Conservation (phyloP, 169 alveolate species). For the Cryptosporidium ubiquitum region DNA sequence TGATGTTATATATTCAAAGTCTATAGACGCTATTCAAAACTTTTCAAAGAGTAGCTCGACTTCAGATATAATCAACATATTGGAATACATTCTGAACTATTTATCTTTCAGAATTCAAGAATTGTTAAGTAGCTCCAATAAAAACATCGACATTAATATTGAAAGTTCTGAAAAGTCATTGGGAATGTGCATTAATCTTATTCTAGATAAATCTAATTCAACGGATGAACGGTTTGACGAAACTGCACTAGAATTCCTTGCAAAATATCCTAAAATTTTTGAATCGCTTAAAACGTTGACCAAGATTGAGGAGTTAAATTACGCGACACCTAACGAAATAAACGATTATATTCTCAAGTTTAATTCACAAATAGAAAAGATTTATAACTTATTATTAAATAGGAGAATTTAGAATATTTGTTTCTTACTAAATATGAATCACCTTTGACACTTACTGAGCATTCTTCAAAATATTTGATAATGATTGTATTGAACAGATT, state of each 20-base stretch:
- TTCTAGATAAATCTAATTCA: conserved; percentile 3
- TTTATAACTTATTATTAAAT: conserved; percentile 1
- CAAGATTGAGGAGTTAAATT: background rate
- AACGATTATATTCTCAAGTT: background rate
- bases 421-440: background rate
- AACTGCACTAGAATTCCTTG: conserved; percentile 28
- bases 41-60: background rate
- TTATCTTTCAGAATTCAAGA: conserved; percentile 18
- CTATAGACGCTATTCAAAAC: background rate
- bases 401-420: background rate
- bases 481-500: conserved; percentile 28
- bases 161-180: background rate
- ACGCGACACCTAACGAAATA: background rate
- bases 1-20: background rate
- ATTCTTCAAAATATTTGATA: conserved; percentile 5
- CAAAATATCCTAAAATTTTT: conserved; percentile 59
- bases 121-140: background rate
- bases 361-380: background rate
- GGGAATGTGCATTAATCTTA: conserved; percentile 7
- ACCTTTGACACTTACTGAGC: background rate
- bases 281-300: conserved; percentile 51
- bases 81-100: conserved; percentile 7
- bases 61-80: background rate
- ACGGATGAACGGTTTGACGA: conserved; percentile 23
- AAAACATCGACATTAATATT: background rate